Evolutionary conservation across 1,284 basidiomycete species (phyloP), one percentile per base, ranked within the genome.

Genomic region (Pyrrhoderma lamaoense): DNA sequence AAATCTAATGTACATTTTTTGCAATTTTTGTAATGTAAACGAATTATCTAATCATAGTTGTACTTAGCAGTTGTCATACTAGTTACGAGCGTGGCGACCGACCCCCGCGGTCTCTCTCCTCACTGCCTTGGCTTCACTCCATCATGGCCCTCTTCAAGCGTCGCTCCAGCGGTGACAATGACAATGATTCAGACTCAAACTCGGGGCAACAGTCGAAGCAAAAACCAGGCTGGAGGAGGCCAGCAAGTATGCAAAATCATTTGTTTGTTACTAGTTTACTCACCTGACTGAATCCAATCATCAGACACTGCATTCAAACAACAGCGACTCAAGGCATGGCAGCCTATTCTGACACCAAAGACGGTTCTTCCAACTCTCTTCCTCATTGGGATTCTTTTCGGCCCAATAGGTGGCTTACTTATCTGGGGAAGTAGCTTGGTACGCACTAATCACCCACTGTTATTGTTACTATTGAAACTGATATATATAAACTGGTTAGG

Each of bases 301-400:
- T 40, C 62, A 80, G 93, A 98, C 70, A 99, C 95, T 47, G 95
- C 95, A 42, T 97, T 98, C 81, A 98, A 97, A 73, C 96, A 99
- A 68, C 96, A 99, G 70, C 89, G 96, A 52, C 80, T 99, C 64
- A 98, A 98, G 73, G 96, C 96, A 62, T 99, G 96, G 96, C 96
- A 99, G 76, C 96, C 96, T 16, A 97, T 99, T 65, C 78, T 99
- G 39, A 98, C 95, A 0, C 96, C 96, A 2, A 93, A 93, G 68
- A 95, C 93, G 1, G 96, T 99, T 13, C 77, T 99, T 9, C 96
- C 96, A 3, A 95, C 93, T 1, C 80, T 99, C 49, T 96, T 99
- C 70, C 81, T 97, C 62, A 82, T 98, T 61, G 95, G 91, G 45
- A 75, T 98, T 60, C 71, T 98, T 60, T 99, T 99, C 65, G 94